Conservation (phyloP, 163 green algal species). For the Chlamydomonas reinhardtii region DNA sequence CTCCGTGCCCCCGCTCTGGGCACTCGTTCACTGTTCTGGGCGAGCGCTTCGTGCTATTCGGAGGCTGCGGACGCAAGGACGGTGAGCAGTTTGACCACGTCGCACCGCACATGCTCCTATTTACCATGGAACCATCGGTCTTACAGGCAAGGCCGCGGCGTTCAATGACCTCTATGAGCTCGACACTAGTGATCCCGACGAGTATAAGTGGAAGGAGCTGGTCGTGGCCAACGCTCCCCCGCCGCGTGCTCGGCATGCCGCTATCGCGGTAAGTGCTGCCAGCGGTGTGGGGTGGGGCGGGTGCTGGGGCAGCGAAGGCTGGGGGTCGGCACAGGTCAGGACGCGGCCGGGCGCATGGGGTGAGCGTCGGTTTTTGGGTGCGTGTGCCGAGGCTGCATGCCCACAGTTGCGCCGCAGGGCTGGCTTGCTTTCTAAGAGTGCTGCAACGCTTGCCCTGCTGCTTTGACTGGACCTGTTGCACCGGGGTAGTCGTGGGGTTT, state of each 20-base stretch:
- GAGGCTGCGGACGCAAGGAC: conserved; percentile 76
- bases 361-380: too few species aligned
- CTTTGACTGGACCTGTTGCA: too few species aligned
- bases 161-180: conserved; percentile 85
- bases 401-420: too few species aligned
- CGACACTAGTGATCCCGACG: conserved; percentile 72
- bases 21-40: conserved; percentile 82
- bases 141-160: conserved; percentile 74
- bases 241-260: conserved; percentile 74
- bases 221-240: conserved; percentile 57
- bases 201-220: conserved; percentile 71
- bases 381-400: too few species aligned
- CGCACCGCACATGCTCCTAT: not conserved
- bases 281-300: not conserved
- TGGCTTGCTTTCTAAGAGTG: too few species aligned
- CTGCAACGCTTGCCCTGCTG: too few species aligned
- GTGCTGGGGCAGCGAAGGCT: too few species aligned
- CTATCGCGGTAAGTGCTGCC: conserved; percentile 68
- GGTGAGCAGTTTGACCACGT: conserved; percentile 56
- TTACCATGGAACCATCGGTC: not conserved
- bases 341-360: too few species aligned
- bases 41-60: conserved; percentile 82
- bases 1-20: conserved; percentile 67
- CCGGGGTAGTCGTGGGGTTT: too few species aligned
- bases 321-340: not conserved